Percentiles rank a stretch among this genome's conserved stretches.
phyloP scores from a whole-genome alignment of 108 stramenopile species.

The Skeletonema menzelii region DNA sequence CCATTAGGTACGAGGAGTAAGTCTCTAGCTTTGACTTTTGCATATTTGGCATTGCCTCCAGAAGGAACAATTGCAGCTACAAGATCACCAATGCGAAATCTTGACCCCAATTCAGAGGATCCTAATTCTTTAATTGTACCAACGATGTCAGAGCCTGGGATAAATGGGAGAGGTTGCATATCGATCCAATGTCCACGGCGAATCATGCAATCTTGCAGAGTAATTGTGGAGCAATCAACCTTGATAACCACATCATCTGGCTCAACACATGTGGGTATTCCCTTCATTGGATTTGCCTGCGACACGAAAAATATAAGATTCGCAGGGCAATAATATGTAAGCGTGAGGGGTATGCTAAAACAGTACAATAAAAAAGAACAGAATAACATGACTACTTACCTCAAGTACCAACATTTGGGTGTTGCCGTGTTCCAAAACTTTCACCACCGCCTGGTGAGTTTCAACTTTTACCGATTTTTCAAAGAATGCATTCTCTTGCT shows the following conservation, averaged over 20 bases:
- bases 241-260: slow-evolving; percentile 5
- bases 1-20: slow-evolving; percentile 62
- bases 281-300: not conserved
- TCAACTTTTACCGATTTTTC: not conserved
- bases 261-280: not conserved
- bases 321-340: too few species aligned
- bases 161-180: slow-evolving; percentile 47
- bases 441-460: not conserved
- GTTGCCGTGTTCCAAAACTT: not conserved
- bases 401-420: not conserved
- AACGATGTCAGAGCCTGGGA: slow-evolving; percentile 70
- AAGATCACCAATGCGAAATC: slow-evolving; percentile 49
- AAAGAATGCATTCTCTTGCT: not conserved
- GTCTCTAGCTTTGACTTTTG: slow-evolving; percentile 34
- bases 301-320: not conserved
- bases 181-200: slow-evolving; percentile 61
- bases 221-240: slow-evolving; percentile 54
- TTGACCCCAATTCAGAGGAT: slow-evolving; percentile 9
- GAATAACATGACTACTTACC: not conserved
- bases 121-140: slow-evolving; percentile 56
- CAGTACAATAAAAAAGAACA: not conserved
- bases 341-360: not conserved
- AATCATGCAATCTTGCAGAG: slow-evolving; percentile 64
- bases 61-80: slow-evolving; percentile 59
- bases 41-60: slow-evolving; percentile 74